phyloP scores from a whole-genome alignment of 495 filamentous ascomycete species.

The Penicillium coffeae region DNA sequence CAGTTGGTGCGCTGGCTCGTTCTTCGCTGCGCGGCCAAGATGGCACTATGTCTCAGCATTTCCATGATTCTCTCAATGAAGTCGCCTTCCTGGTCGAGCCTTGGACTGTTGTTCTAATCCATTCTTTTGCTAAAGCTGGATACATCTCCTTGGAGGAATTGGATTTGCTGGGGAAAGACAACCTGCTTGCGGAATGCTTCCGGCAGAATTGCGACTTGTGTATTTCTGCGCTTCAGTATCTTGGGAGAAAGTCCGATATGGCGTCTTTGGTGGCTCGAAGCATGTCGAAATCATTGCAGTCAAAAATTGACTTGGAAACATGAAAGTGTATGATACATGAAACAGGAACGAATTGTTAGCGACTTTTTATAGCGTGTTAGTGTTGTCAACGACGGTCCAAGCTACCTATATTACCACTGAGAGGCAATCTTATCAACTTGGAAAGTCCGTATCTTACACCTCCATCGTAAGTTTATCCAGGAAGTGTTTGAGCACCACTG shows the following conservation, averaged over 20 bases:
- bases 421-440: no score
- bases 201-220: slow-evolving; percentile 28
- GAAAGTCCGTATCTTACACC: no score
- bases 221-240: slow-evolving; percentile 36
- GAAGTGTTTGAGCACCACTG: no score
- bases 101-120: slow-evolving; percentile 46
- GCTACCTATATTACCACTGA: no score
- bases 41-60: slow-evolving; percentile 5
- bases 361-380: no score
- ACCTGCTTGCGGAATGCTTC: slow-evolving; percentile 4
- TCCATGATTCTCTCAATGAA: slow-evolving; percentile 25
- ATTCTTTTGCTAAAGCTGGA: slow-evolving; percentile 40
- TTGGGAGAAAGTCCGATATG: slow-evolving; percentile 47
- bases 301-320: background rate
- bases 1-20: slow-evolving; percentile 35
- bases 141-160: slow-evolving; percentile 24
- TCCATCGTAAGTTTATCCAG: no score
- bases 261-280: slow-evolving; percentile 22
- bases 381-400: no score
- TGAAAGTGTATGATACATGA: background rate
- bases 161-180: background rate
- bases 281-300: slow-evolving; percentile 8
- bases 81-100: slow-evolving; percentile 44
- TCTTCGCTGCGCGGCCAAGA: slow-evolving; percentile 24
- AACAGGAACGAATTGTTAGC: background rate